Base-by-base conservation (phyloP, 768 basidiomycete species). In the Rhizopogon rudus region DNA sequence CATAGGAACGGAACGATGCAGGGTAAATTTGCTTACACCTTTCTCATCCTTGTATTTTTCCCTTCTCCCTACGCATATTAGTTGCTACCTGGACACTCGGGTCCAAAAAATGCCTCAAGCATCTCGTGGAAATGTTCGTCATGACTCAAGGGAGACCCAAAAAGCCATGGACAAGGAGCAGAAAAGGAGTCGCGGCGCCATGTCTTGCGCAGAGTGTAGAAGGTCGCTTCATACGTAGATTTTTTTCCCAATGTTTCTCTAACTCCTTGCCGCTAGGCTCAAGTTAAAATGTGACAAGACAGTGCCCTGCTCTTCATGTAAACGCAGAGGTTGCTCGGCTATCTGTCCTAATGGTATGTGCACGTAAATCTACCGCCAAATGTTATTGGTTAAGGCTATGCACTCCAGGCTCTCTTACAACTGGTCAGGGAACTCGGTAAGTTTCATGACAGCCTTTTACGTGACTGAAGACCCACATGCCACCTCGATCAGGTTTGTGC, bases 251-350 rank as follows among this genome's bases (percentile, higher is more conserved):
- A 52, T 44, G 39, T 31, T n/a, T 20, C 25, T 22, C 22, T 48
- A 1, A 20, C 50, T 51, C n/a, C 43, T 39, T 13, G 10, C 16
- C 16, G 6, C 17, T 61, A 86, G 85, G 29, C 74, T 88, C 40
- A 87, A 87, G 64, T 66, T 87, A 43, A 87, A 85, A 67, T 90
- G 88, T 67, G 86, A 89, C 70, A 90, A 89, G 69, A 86, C 80
- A 3, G 80, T 77, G 12, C 76, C 75, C 1, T 78, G 78, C 59
- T 71, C 75, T 1, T 79, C 76, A 5, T 86, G 88, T 67, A 87
- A 83, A 64, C 81, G 88, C 41, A 75, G 88, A 60, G 88, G 88
- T 29, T 90, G 88, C 62, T 81, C 84, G 5, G 83, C 84, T 10
- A 90, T 91, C 52, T 91, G 88, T 69, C 87, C 87, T 3, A 88